phyloP scores from a whole-genome alignment of 2,329 filamentous ascomycete species.

The Hymenoscyphus salicellus region DNA sequence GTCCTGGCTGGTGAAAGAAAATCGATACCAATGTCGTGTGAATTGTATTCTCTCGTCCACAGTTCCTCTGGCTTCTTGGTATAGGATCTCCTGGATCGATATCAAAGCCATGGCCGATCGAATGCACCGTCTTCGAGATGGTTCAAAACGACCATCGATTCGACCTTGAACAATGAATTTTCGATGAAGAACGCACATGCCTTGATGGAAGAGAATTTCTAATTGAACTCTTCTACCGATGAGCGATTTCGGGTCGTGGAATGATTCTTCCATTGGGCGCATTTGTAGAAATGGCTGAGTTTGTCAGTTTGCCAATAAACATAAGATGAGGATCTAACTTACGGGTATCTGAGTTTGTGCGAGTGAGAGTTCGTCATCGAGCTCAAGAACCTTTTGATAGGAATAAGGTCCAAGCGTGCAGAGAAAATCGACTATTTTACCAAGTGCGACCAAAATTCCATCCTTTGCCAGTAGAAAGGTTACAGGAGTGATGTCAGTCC shows the following conservation, averaged over 20 bases:
- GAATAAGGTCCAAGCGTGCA: slow-evolving; percentile 49
- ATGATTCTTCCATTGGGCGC: slow-evolving; percentile 63
- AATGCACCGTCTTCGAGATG: slow-evolving; percentile 57
- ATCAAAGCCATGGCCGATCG: slow-evolving; percentile 19
- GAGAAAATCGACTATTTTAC: slow-evolving; percentile 63
- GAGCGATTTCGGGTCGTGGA: slow-evolving; percentile 70
- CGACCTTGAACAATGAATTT: slow-evolving; percentile 74
- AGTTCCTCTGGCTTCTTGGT: slow-evolving; percentile 6
- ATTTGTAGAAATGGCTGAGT: slow-evolving; percentile 73
- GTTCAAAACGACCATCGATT: slow-evolving; percentile 72
- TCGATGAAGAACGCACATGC: slow-evolving; percentile 71
- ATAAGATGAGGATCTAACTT: neutral
- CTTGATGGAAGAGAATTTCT: slow-evolving; percentile 80
- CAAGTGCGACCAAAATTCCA: slow-evolving; percentile 62
- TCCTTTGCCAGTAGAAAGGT: slow-evolving; percentile 74
- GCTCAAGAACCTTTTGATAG: slow-evolving; percentile 60
- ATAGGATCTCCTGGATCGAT: slow-evolving; percentile 12
- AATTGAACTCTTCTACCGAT: slow-evolving; percentile 80
- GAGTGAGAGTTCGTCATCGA: slow-evolving; percentile 58
- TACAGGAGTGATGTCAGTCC: slow-evolving; percentile 69
- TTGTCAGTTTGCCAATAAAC: slow-evolving; percentile 36
- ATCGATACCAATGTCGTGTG: slow-evolving; percentile 12
- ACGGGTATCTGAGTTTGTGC: slow-evolving; percentile 42
- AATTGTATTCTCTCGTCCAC: neutral
- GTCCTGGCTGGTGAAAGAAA: slow-evolving; percentile 13